phyloP scores from a whole-genome alignment of 768 basidiomycete genomes.

The Leccinum subgranulosum region DNA sequence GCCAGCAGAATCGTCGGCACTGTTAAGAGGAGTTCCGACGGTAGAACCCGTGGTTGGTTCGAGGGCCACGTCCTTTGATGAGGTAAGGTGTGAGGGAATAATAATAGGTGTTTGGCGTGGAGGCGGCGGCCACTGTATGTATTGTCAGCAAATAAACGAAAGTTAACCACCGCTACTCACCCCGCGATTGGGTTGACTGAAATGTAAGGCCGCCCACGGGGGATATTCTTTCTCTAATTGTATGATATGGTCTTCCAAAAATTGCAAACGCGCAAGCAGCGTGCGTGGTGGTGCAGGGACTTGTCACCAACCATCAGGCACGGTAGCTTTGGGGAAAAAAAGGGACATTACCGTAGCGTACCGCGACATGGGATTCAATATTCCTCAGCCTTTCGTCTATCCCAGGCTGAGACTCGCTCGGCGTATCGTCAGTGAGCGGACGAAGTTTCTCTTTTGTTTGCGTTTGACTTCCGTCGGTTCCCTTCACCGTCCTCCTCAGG shows the following conservation, averaged over 20 bases:
- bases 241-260: constrained; percentile 74
- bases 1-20: constrained; percentile 10
- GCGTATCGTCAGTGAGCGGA: constrained; percentile 23
- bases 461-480: constrained; percentile 10
- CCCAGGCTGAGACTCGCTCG: constrained; percentile 52
- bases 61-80: constrained; percentile 27
- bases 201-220: constrained; percentile 86
- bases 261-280: constrained; percentile 61
- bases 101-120: constrained; percentile 76
- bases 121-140: constrained; percentile 75
- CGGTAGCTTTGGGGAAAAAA: background rate
- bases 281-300: constrained; percentile 71
- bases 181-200: constrained; percentile 78
- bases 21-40: constrained; percentile 6
- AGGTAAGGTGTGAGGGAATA: constrained; percentile 61
- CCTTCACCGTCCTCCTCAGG: constrained; percentile 55
- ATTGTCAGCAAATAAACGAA: background rate
- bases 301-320: constrained; percentile 28
- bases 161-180: constrained; percentile 42
- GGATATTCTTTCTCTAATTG: constrained; percentile 79
- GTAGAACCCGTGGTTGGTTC: constrained; percentile 9
- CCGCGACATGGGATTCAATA: constrained; percentile 67
- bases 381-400: constrained; percentile 62
- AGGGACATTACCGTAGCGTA: constrained; percentile 62
- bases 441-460: constrained; percentile 9